Evolutionary conservation across 768 basidiomycete species (phyloP).

Genomic region (Amyloporia xantha): DNA sequence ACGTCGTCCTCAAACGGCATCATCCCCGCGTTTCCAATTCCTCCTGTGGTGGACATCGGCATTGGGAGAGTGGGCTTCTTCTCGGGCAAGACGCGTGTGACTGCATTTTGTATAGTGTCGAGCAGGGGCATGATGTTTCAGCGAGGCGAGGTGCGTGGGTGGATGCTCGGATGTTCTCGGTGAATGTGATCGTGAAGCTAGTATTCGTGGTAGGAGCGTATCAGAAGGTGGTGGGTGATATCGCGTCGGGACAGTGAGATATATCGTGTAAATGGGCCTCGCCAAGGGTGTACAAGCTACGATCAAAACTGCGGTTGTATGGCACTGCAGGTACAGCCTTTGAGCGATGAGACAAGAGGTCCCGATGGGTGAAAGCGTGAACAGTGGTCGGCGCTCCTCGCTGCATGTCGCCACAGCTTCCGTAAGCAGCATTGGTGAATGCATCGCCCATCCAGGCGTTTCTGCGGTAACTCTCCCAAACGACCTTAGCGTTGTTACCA

Average conservation of each 20-base stretch:
- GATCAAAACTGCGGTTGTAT: not conserved
- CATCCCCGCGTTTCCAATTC: constrained; percentile 46
- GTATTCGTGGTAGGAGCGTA: not conserved
- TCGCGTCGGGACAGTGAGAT: too few relatives aligned
- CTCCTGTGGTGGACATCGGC: constrained; percentile 45
- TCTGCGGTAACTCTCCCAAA: too few relatives aligned
- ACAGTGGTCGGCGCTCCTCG: not conserved
- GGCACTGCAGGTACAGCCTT: not conserved
- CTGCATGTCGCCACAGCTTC: not conserved
- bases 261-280: too few relatives aligned
- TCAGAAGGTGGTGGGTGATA: not conserved
- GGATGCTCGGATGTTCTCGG: not conserved
- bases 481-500: too few relatives aligned
- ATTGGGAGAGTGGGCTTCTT: constrained; percentile 27
- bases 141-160: constrained; percentile 1
- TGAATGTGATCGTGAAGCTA: not conserved
- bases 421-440: not conserved
- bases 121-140: constrained; percentile 43
- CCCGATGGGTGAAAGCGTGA: not conserved
- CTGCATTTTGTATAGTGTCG: constrained; percentile 48
- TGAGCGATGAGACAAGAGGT: not conserved
- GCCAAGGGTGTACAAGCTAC: not conserved
- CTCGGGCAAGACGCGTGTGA: constrained; percentile 41
- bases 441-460: too few relatives aligned
- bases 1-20: constrained; percentile 69